phyloP scores from a whole-genome alignment of 2,329 filamentous ascomycete species.

The Alternaria sp. region DNA sequence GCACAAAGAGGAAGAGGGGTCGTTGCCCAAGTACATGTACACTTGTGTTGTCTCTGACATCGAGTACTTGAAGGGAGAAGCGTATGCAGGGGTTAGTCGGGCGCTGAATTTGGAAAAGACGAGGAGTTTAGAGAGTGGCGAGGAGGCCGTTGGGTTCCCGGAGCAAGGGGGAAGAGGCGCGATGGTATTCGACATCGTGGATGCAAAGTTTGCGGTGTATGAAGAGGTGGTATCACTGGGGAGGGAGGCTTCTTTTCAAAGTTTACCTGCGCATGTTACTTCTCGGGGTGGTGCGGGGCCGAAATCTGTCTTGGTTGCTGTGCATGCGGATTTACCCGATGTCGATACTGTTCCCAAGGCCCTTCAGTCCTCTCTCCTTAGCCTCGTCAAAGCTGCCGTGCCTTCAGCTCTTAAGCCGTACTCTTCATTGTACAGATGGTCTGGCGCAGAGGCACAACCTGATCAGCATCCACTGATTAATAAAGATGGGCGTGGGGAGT shows the following conservation, averaged over 20 bases:
- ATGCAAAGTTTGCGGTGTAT: slow-evolving; percentile 9
- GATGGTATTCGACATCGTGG: slow-evolving; percentile 12
- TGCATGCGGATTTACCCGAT: neutral
- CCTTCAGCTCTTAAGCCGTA: slow-evolving; percentile 6
- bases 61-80: neutral
- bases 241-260: neutral
- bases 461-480: slow-evolving; percentile 27
- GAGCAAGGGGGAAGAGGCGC: neutral
- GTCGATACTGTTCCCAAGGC: neutral
- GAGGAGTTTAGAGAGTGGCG: neutral
- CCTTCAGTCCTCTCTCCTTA: slow-evolving; percentile 4
- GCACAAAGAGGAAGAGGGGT: neutral
- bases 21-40: slow-evolving; percentile 7
- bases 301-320: slow-evolving; percentile 2
- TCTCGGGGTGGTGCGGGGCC: neutral
- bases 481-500: slow-evolving; percentile 14
- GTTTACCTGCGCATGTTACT: neutral
- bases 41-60: slow-evolving; percentile 1
- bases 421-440: slow-evolving; percentile 21
- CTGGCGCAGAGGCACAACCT: slow-evolving; percentile 24
- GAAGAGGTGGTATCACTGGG: neutral
- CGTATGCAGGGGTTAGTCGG: slow-evolving; percentile 7
- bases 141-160: neutral
- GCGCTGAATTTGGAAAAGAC: slow-evolving; percentile 9
- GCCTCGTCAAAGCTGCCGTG: neutral